phyloP scores from a whole-genome alignment of 202 grass and related monocot species.

The Bolboschoenoplectus hybrid region DNA sequence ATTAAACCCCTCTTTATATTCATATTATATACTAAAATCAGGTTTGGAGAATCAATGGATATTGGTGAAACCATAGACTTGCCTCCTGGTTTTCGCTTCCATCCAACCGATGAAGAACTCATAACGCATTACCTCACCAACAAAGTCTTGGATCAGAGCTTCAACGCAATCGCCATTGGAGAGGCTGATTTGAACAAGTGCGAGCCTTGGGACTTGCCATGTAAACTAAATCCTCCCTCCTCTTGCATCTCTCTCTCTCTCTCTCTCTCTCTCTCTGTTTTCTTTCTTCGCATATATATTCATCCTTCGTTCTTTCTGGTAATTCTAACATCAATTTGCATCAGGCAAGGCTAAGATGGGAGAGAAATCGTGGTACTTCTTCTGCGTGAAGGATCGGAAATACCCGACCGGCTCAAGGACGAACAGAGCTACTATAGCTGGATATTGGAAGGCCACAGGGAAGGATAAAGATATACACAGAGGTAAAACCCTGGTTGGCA shows the following conservation, averaged over 20 bases:
- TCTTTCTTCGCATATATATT: not conserved
- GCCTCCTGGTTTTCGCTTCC: slow-evolving; percentile 82
- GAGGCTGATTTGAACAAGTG: slow-evolving; percentile 84
- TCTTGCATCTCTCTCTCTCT: not conserved
- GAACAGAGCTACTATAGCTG: slow-evolving; percentile 70
- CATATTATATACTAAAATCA: too few species aligned
- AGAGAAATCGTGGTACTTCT: slow-evolving; percentile 87
- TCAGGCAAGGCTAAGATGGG: slow-evolving; percentile 64
- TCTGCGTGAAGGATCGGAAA: slow-evolving; percentile 72
- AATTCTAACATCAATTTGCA: not conserved
- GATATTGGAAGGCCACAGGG: slow-evolving; percentile 89
- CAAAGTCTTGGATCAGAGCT: slow-evolving; percentile 59
- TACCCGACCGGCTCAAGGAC: slow-evolving; percentile 74
- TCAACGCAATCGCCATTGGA: slow-evolving; percentile 61
- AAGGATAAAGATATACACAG: slow-evolving; percentile 71
- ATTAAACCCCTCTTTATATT: too few species aligned
- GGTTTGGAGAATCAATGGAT: not conserved
- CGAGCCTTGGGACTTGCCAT: slow-evolving; percentile 82
- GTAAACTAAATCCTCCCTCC: slow-evolving; percentile 23
- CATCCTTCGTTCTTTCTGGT: not conserved
- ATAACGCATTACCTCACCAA: slow-evolving; percentile 79
- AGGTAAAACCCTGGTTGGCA: slow-evolving; percentile 70
- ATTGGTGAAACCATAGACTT: slow-evolving; percentile 53
- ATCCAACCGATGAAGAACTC: slow-evolving; percentile 86
- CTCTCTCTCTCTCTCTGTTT: not conserved